Evolutionary conservation across 2,329 filamentous ascomycete genomes (phyloP), one percentile per base, ranked within the genome.

Genomic region (Didymella pomorum): DNA sequence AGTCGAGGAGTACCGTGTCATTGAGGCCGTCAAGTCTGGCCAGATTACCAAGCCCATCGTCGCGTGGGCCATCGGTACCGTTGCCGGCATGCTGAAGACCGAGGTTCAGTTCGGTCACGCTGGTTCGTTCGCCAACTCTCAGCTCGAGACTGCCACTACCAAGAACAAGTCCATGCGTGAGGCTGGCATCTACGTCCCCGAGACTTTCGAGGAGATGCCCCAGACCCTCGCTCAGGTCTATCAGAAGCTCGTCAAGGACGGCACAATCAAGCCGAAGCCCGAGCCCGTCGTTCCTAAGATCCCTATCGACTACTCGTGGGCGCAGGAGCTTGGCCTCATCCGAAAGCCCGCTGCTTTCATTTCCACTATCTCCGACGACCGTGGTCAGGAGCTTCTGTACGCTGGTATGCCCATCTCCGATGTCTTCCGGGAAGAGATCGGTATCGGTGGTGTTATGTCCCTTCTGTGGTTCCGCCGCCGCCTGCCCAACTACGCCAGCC

Each of bases 381-480:
- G 95, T 93, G 95, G 95, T 68, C 95, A 99, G 81, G 95, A 99
- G 83, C 90, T 99, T 62, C 87, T 99, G 69, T 99, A 99, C 81
- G 95, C 95, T 67, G 95, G 95, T 77, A 97, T 99, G 92, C 95
- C 95, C 76, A 99, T 99, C 77, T 98, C 95, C n/a, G 95, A 99
- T 78, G 95, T 99, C 66, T 99, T 99, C 90, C 91, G 83, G 80
- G 95, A 99, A 85, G 93, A 98, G 72, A 98, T 99, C 73, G 95
- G 95, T 72, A 98, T 99, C 72, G 95, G 95, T 79, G 95, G 95
- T 90, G 95, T 99, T 83, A 99, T 99, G 95, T 97, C 95, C 61
- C 88, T 99, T 58, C 86, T 99, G 72, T 99, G 95, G 95, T 99
- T 99, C 93, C 94, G 95, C 76, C 93, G 95, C 81, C 91, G 95